A percentile compares a stretch with the other conserved stretches of the same genome.
These are phyloP conservation scores for Pisolithus thermaeus DNA, from an alignment of 1,284 basidiomycete species.

Conservation along the genomic window DNA sequence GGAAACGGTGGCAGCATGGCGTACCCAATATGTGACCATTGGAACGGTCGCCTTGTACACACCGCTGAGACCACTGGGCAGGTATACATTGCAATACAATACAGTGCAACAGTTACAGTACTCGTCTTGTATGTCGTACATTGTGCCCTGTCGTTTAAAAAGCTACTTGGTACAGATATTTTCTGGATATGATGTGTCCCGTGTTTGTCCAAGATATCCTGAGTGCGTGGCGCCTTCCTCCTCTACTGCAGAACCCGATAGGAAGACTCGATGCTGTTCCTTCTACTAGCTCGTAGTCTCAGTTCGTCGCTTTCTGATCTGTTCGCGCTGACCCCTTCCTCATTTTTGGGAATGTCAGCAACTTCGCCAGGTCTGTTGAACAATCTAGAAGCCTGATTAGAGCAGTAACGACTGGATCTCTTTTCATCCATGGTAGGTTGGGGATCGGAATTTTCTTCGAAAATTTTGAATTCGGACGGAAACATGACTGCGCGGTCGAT, in stretches of 20 bases:
- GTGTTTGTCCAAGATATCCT: too few species aligned
- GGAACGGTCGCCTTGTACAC: too few species aligned
- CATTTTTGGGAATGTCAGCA: not conserved
- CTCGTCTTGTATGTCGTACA: too few species aligned
- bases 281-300: not conserved
- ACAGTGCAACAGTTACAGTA: too few species aligned
- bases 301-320: not conserved
- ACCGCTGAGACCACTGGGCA: too few species aligned
- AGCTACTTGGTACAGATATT: too few species aligned
- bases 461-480: slow-evolving; percentile 49
- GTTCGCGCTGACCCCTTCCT: not conserved
- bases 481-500: slow-evolving; percentile 84
- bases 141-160: too few species aligned
- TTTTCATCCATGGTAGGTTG: slow-evolving; percentile 8
- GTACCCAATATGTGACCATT: not conserved
- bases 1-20: slow-evolving; percentile 16
- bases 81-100: too few species aligned
- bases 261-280: not conserved
- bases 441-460: slow-evolving; percentile 10
- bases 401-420: not conserved
- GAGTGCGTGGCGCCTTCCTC: not conserved
- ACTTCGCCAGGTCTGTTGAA: not conserved
- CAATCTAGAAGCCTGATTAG: not conserved
- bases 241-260: not conserved
- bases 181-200: too few species aligned